A percentile compares a stretch with the other conserved stretches of the same genome.
Evolutionary conservation across 2,329 filamentous ascomycete genomes (phyloP).

Genomic region (Paecilomyces sp.): DNA sequence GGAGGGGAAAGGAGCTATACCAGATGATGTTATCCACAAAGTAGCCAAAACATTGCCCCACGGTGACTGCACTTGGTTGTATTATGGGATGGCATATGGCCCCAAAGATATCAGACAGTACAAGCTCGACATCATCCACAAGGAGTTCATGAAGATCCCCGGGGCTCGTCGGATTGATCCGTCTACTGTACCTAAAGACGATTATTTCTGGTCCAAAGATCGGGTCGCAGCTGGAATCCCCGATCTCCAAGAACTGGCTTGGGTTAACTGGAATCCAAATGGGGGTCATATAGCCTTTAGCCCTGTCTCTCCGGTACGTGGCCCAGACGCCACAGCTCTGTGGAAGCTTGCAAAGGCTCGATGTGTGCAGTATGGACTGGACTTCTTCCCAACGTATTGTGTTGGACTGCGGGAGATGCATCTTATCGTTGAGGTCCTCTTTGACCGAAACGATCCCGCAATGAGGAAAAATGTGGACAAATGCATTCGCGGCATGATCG

Average conservation of each 20-base stretch:
- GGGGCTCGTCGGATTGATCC: constrained; percentile 30
- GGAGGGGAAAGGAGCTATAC: constrained; percentile 23
- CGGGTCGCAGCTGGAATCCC: constrained; percentile 28
- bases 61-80: constrained; percentile 30
- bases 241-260: constrained; percentile 33
- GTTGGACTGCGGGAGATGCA: constrained; percentile 41
- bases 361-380: constrained; percentile 30
- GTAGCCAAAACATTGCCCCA: constrained; percentile 19
- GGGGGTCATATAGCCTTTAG: constrained; percentile 39
- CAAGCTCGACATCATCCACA: constrained; percentile 21
- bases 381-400: constrained; percentile 35
- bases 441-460: constrained; percentile 5
- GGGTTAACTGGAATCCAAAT: constrained; percentile 39
- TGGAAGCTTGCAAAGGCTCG: constrained; percentile 27
- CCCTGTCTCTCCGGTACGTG: constrained; percentile 40
- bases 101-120: constrained; percentile 25
- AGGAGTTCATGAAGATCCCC: constrained; percentile 24
- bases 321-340: constrained; percentile 33
- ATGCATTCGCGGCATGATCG: constrained; percentile 5
- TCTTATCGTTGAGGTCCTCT: constrained; percentile 14
- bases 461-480: constrained; percentile 2
- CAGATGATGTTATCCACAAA: constrained; percentile 22
- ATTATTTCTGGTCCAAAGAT: constrained; percentile 25
- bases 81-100: constrained; percentile 30
- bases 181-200: constrained; percentile 23